These are phyloP conservation scores for Candida tetrigidarum DNA, from an alignment of 1,139 yeast genomes.

Conservation along the genomic window DNA sequence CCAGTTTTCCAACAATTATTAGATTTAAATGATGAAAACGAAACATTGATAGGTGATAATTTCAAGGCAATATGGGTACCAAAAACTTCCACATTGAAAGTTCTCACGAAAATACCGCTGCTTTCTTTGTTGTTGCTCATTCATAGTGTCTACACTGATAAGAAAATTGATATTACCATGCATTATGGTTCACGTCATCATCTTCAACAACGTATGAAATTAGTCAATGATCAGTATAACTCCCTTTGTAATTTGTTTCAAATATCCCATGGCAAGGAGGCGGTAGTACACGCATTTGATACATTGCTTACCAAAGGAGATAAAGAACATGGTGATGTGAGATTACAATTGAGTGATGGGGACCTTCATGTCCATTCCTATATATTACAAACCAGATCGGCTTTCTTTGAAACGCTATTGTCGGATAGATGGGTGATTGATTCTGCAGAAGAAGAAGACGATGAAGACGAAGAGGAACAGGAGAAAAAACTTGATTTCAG, in stretches of 20 bases:
- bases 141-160: constrained; percentile 39
- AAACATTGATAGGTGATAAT: constrained; percentile 21
- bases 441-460: background rate
- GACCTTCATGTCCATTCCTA: constrained; percentile 49
- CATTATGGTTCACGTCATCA: constrained; percentile 14
- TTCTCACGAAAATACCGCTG: constrained; percentile 23
- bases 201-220: constrained; percentile 14
- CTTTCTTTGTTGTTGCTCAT: constrained; percentile 36
- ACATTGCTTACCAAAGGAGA: constrained; percentile 18
- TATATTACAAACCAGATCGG: constrained; percentile 58
- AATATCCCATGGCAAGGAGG: constrained; percentile 3
- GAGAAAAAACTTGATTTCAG: constrained; percentile 39
- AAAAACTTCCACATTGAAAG: constrained; percentile 20
- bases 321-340: constrained; percentile 26
- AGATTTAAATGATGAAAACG: constrained; percentile 20
- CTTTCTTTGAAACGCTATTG: constrained; percentile 64
- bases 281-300: constrained; percentile 16
- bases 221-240: constrained; percentile 15
- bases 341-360: constrained; percentile 44
- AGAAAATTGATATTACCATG: constrained; percentile 19
- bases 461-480: constrained; percentile 22
- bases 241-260: constrained; percentile 12
- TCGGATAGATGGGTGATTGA: constrained; percentile 54
- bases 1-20: constrained; percentile 28
- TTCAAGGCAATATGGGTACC: constrained; percentile 28